Evolutionary conservation across 106 monocot genomes (phyloP).

Genomic region (Dendrobium catenatum): DNA sequence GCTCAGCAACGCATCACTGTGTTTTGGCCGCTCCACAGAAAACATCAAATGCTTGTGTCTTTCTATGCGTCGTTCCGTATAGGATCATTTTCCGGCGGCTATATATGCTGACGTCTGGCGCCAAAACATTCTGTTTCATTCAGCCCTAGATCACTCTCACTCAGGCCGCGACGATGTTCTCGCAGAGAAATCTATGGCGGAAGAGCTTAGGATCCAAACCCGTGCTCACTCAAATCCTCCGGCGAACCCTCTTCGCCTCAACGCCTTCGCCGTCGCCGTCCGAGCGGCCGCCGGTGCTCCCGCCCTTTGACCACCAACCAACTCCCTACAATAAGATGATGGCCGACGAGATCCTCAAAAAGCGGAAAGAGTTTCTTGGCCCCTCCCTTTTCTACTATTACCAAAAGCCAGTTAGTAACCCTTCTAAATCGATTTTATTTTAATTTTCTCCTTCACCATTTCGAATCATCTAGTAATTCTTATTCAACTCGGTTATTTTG

Average conservation of each 20-base stretch:
- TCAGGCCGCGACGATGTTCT: neutral
- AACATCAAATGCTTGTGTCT: too few species aligned
- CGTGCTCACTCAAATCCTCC: constrained; percentile 14
- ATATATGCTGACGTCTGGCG: neutral
- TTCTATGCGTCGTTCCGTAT: too few species aligned
- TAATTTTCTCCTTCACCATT: neutral
- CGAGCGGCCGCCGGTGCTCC: constrained; percentile 40
- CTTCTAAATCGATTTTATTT: neutral
- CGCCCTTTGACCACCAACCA: constrained; percentile 66
- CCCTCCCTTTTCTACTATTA: constrained; percentile 91
- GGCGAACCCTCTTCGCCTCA: constrained; percentile 15
- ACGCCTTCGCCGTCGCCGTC: constrained; percentile 33
- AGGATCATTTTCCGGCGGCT: neutral
- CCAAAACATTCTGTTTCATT: neutral
- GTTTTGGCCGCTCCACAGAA: too few species aligned
- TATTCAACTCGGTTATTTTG: neutral
- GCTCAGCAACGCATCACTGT: too few species aligned
- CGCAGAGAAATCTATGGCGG: constrained; percentile 18
- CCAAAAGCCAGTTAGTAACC: constrained; percentile 59
- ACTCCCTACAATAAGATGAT: constrained; percentile 53
- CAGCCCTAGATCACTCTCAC: neutral
- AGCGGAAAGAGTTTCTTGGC: constrained; percentile 71
- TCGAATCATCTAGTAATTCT: neutral
- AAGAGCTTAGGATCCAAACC: constrained; percentile 17
- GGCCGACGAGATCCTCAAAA: constrained; percentile 66